These are phyloP conservation scores for Trametes sanguinea DNA, from an alignment of 768 basidiomycete genomes.

Conservation along the genomic window DNA sequence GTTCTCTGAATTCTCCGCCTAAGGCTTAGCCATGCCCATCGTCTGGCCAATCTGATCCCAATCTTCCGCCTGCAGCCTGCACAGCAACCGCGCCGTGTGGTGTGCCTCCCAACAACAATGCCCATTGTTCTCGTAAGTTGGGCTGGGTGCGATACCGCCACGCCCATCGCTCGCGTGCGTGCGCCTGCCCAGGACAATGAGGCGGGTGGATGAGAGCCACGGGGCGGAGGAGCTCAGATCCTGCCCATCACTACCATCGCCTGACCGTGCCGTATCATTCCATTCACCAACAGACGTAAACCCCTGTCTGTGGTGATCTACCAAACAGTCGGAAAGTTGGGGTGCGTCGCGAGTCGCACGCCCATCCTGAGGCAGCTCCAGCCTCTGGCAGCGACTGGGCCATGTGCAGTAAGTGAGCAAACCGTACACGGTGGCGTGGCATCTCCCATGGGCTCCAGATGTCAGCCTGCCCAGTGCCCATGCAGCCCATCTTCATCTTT, in stretches of 20 bases:
- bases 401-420: too few relatives aligned
- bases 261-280: slow-evolving; percentile 17
- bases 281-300: slow-evolving; percentile 20
- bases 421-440: slow-evolving; percentile 12
- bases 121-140: slow-evolving; percentile 12
- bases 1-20: slow-evolving; percentile 17
- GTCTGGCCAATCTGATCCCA: slow-evolving; percentile 22
- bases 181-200: neutral
- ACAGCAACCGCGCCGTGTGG: neutral
- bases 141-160: neutral
- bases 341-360: slow-evolving; percentile 15
- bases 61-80: slow-evolving; percentile 6
- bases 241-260: slow-evolving; percentile 1
- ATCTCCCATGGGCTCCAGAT: neutral
- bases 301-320: slow-evolving; percentile 21
- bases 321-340: slow-evolving; percentile 21
- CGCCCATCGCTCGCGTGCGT: neutral
- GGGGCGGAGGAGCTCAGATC: neutral
- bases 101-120: neutral
- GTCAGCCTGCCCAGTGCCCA: neutral
- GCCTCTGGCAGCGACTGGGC: neutral
- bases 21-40: slow-evolving; percentile 1
- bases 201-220: neutral
- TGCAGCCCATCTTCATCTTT: neutral
- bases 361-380: slow-evolving; percentile 4